Base-by-base conservation (phyloP, 2,329 filamentous ascomycete species). In the Magnaporthiopsis incrustans region DNA sequence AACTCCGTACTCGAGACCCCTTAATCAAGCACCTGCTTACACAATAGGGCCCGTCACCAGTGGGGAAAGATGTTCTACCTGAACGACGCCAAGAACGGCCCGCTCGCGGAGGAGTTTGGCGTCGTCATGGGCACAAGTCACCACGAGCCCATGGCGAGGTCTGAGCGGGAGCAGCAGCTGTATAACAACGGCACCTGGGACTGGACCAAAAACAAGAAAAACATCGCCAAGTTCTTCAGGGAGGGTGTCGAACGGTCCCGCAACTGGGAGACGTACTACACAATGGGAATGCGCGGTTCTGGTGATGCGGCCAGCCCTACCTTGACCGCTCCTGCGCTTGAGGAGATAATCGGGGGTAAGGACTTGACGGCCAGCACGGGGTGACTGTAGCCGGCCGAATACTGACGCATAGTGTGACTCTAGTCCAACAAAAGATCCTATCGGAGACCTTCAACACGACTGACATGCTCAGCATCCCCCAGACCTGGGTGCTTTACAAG, bases 401-500 rank as follows among this genome's bases (percentile, higher is more conserved):
- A 6, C 44, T 53, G 11, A 53, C 22, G 6, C n/a, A n/a, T n/a
- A 8, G 8, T n/a, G 5, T 6, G 7, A 53, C 2, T n/a, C 10
- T 53, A 53, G 60, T 61, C 27, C 60, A 61, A 14, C 8, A 61
- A 32, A 44, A 61, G 26, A 35, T 61, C 1, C 57, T 71, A 0
- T 67, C 67, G 1, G 65, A 68, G 6, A 18, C 44, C 2, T 61
- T 27, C 53, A 50, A 50, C 44, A 61, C 60, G 50, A 44, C 33
- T 26, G 57, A 63, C 25, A 35, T 57, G 32, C 26, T 33, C 2
- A 53, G n/a, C 22, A 79, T 85, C 3, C 83, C 83, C 1, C 82
- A 85, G 70, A 78, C 82, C 69, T 85, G 83, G 82, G 83, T 82
- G 64, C 72, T 86, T 69, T 86, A 85, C 71, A 85, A 85, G 68